phyloP scores from a whole-genome alignment of 768 basidiomycete species.

The Lanmaoa pseudosensibilis region DNA sequence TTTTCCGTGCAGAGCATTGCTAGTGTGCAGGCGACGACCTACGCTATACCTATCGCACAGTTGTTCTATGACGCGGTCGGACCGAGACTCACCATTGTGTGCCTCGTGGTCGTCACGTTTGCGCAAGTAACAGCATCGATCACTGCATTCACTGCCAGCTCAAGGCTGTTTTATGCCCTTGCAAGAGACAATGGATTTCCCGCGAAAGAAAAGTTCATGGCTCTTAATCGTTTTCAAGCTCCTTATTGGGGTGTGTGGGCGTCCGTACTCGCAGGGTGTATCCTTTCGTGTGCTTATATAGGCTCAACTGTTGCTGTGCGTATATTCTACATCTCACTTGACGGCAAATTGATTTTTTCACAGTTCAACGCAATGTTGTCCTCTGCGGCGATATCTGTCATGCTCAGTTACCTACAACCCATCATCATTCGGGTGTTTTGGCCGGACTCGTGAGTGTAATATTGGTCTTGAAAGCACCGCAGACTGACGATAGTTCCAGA shows the following conservation, averaged over 20 bases:
- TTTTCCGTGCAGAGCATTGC: conserved; percentile 56
- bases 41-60: conserved; percentile 61
- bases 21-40: conserved; percentile 47
- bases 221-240: conserved; percentile 52
- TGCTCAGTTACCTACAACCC: conserved; percentile 58
- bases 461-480: neutral
- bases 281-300: conserved; percentile 59
- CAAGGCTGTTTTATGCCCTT: conserved; percentile 55
- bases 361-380: conserved; percentile 58
- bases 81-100: conserved; percentile 45
- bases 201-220: conserved; percentile 46
- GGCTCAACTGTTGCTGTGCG: conserved; percentile 55
- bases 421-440: conserved; percentile 59
- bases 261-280: conserved; percentile 51
- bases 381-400: conserved; percentile 56
- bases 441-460: conserved; percentile 44
- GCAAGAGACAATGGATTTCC: conserved; percentile 56
- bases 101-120: conserved; percentile 47
- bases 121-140: conserved; percentile 57
- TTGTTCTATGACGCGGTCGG: conserved; percentile 57
- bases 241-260: conserved; percentile 57
- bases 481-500: conserved; percentile 27
- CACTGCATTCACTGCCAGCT: conserved; percentile 60
- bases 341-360: neutral
- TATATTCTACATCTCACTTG: neutral